Evolutionary conservation across 2,329 filamentous ascomycete species (phyloP).

Genomic region (Colletotrichum karsti): DNA sequence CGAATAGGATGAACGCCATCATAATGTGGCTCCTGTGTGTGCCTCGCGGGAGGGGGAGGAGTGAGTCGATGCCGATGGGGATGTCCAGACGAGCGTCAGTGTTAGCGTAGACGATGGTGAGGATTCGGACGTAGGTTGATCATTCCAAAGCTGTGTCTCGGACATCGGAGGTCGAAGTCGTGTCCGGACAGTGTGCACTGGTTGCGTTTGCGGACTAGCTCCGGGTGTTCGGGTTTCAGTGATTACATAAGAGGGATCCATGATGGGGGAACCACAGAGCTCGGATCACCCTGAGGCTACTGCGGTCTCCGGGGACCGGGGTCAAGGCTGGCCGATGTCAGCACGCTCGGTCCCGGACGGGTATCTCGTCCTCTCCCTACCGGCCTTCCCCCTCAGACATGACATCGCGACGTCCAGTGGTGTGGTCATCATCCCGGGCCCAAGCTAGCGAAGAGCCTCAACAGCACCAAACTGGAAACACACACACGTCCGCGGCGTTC

Average conservation of each 20-base stretch:
- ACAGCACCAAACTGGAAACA: constrained; percentile 8
- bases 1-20: neutral
- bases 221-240: neutral
- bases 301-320: neutral
- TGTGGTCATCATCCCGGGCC: neutral
- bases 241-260: neutral
- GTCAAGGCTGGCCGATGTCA: neutral
- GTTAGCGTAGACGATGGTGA: neutral
- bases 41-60: neutral
- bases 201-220: neutral
- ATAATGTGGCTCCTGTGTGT: neutral
- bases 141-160: neutral
- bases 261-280: no score
- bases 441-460: constrained; percentile 22
- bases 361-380: neutral
- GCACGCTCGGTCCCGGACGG: constrained; percentile 24
- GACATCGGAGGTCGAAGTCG: constrained; percentile 15
- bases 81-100: constrained; percentile 22
- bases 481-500: neutral
- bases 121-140: neutral
- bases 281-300: neutral
- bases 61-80: constrained; percentile 21
- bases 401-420: neutral
- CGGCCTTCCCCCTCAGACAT: neutral
- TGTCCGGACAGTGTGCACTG: constrained; percentile 1